Base-by-base conservation (phyloP, 2,329 filamentous ascomycete genomes). In the Reticulascus tulasneorum region DNA sequence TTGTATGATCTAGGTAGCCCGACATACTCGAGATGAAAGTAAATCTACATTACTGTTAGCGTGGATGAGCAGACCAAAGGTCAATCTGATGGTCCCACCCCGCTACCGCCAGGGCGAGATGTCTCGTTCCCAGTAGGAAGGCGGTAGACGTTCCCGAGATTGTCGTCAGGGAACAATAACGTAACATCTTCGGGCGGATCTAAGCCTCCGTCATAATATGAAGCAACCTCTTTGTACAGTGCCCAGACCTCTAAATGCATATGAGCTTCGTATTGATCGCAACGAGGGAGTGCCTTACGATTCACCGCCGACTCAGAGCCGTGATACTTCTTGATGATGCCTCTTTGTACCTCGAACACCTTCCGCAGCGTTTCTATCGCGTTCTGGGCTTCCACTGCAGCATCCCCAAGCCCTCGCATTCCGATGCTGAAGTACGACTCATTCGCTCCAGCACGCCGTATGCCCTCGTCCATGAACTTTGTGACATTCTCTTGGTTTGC, bases 371-470 rank as follows among this genome's bases (percentile, higher is more conserved):
- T 69, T 1, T 54, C 56, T 2, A 76, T 75, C 37, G 78, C 21
- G 73, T 69, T 46, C 69, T 65, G 0, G 63, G 56, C 18, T 70
- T 42, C 70, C 13, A 80, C 66, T 4, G 77, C 72, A 2, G 73
- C 78, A 47, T 85, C 82, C 18, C 78, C 76, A 15, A 69, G 73
- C 3, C 82, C 82, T 29, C 82, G 70, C 79, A 85, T 86, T n/a
- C 69, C 68, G 60, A 75, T 65, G 1, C 80, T 86, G 55, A 79
- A 77, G n/a, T 82, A 84, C 0, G 75, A 71, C 47, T 75, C 73
- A 2, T 79, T 74, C 10, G 19, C 25, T 55, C 60, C 4, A 39
- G 18, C 81, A 66, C 49, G 75, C 51, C 4, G 75, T 75, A 18
- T 80, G 78, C 41, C 82, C 77, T 12, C 62, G 63, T 58, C 17